Evolutionary conservation across 2,329 filamentous ascomycete species (phyloP), one percentile per base, ranked within the genome.

Genomic region (Trichophyton verrucosum): DNA sequence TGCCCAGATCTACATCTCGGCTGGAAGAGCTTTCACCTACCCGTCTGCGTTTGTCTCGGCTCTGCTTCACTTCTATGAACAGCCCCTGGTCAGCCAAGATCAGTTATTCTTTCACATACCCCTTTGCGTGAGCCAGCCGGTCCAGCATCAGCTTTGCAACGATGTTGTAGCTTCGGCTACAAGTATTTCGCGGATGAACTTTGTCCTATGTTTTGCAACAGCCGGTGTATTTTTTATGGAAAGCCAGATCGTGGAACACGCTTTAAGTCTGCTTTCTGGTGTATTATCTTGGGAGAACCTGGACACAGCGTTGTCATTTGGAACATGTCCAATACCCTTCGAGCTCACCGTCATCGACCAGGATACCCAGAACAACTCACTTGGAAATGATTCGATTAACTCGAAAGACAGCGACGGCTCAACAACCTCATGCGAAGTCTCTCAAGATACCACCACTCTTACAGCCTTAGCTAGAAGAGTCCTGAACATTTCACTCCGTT

Each of bases 131-230:
- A 65, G 63, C 2, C 67, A 66, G 33, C 56, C 56, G 8, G 15
- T 15, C 49, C 49, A 30, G 13, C 2, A 53, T 30, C 11, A 11
- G 17, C 11, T 24, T n/a, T 7, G 8, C 4, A 27, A 53, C 36
- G 1, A 33, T 60, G 1, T 58, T 60, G 17, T 58, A 36, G 9
- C 63, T 1, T 66, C 65, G 22, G 61, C 63, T 7, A 40, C 67
- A 30, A 66, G 61, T 20, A 61, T 55, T 11, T 66, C 66, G 9
- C 66, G 66, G 61, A 64, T 68, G 20, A 68, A 71, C 30, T 65
- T 73, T 36, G 66, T 68, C 13, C 42, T 73, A 5, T 71, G 68
- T 59, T 74, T 73, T 60, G 68, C 67, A 15, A 61, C 65, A 1
- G 66, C 66, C 0, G 72, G 71, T 0, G 67, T 68, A 0, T 74